Conservation (phyloP, 2,329 filamentous ascomycete species). For the Aspergillus versicolor region DNA sequence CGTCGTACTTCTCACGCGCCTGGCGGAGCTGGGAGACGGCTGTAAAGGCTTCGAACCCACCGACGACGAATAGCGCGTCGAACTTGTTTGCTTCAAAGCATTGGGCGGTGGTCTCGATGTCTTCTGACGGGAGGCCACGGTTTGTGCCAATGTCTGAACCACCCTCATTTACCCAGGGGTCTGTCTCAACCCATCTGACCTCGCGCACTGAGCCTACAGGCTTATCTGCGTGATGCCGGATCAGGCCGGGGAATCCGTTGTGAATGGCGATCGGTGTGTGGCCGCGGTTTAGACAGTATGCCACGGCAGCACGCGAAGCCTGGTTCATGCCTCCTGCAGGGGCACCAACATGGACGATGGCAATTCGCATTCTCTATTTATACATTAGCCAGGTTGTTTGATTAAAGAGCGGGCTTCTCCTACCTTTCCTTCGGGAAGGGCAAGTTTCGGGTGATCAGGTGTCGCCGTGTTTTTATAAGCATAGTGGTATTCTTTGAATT, state of each 20-base stretch:
- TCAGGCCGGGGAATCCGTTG: constrained; percentile 93
- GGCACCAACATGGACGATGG: constrained; percentile 94
- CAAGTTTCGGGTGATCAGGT: constrained; percentile 67
- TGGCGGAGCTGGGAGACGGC: constrained; percentile 83
- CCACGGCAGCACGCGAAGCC: constrained; percentile 86
- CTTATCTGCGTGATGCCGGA: constrained; percentile 82
- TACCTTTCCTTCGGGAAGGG: constrained; percentile 70
- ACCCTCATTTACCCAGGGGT: constrained; percentile 92
- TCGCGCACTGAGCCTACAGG: constrained; percentile 80
- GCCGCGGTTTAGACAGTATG: constrained; percentile 88
- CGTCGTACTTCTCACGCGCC: constrained; percentile 73
- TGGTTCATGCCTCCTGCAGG: constrained; percentile 98
- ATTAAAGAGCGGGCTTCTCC: constrained; percentile 22
- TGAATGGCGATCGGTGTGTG: constrained; percentile 91
- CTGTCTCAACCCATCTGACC: constrained; percentile 90
- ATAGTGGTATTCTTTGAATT: constrained; percentile 89
- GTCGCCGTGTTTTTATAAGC: constrained; percentile 91
- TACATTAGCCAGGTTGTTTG: constrained; percentile 21
- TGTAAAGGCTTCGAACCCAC: constrained; percentile 96
- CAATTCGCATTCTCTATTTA: constrained; percentile 77
- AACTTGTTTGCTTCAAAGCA: constrained; percentile 85
- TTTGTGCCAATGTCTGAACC: constrained; percentile 98
- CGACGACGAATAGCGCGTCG: constrained; percentile 86
- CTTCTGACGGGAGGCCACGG: constrained; percentile 84
- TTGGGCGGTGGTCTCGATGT: constrained; percentile 77